Evolutionary conservation across 805 yeast genomes (phyloP), one percentile per base, ranked within the genome.

Genomic region (Ogataea salicorniae): DNA sequence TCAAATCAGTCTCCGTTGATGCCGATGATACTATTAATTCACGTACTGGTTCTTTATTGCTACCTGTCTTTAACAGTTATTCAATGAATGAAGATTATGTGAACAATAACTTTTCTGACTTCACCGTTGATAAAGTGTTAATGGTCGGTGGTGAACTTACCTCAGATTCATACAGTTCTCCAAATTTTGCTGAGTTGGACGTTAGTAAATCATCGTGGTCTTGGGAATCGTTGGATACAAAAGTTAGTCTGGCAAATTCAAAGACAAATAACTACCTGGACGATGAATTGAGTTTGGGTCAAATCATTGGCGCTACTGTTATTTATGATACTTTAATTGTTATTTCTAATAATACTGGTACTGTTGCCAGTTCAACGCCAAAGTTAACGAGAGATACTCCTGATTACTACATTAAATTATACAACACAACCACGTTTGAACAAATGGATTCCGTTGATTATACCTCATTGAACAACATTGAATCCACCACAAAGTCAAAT

Each of bases 131-230:
- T 4, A 64, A 71, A 15, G 72, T 81, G 0, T 58, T 87, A 9
- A 71, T 83, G 40, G 48, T 84, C 14, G 94, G 94, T 5, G 95
- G 95, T 2, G 68, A 68, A 6, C 65, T 74, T 20, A 56, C 62
- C 3, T 62, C 68, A 22, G 60, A 67, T 13, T 54, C 55, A 2
- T 39, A 48, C 33, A 69, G 81, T 1, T 48, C 62, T 4, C 84
- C 86, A 0, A 51, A 59, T 11, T 64, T 73, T 55, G 73, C 77
- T 4, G 54, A 55, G 23, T 64, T 83, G 22, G 51, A 66, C 34
- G 59, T 72, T 31, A 53, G 63, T 13, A 63, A 67, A 38, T 70
- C 70, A 64, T 60, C 58, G 20, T 77, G 81, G 84, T 53, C 48
- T 37, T 74, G 74, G 78, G 55, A 44, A 36, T 61, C 67, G n/a